Base-by-base conservation (phyloP, 305 asterid genomes). In the Petunia hybrid region DNA sequence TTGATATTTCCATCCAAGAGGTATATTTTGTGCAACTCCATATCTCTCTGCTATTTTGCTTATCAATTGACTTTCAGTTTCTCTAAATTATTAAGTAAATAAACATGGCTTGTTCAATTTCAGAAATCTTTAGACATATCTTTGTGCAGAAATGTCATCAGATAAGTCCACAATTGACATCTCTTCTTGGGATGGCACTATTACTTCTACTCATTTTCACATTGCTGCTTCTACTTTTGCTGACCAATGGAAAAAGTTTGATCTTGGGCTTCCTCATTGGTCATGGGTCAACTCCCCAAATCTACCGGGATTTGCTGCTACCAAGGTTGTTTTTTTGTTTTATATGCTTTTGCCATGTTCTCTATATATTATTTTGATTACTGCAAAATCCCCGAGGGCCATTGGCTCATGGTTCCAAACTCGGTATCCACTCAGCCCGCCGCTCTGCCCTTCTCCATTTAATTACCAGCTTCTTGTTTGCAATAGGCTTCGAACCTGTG, bases 201-300 rank as follows among this genome's bases (percentile, higher is more conserved):
- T 92, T 84, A 91, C 97, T 31, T 64, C 83, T 31, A 39, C 81
- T 9, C 92, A 91, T 62, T 95, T 92, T 84, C 45, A 84, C 68
- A 40, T 56, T 9, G 92, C 98, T 55, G 94, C 95, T 80, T 66
- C 85, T 78, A 85, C 91, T 75, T 92, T 94, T 66, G 83, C 89
- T 42, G 89, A 92, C 78, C 89, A 78, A 74, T 94, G 98, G 98
- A 80, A 65, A 67, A 89, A 84, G 83, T 92, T 88, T 82, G 91
- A 91, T 85, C 79, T 91, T 51, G 84, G 83, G 62, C 86, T 88
- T 82, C 98, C 95, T 81, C 92, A 80, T 5, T 94, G 95, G 90
- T 81, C 91, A 55, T 94, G 99, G 98, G 42, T 87, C 71, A 85
- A 91, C 83, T 85, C 87, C 75, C 83, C 86, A 35, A 90, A 83